A percentile compares a stretch with the other conserved stretches of the same genome.
Evolutionary conservation across 2,329 filamentous ascomycete species (phyloP).

Genomic region (Aspergillus novofumigatus): DNA sequence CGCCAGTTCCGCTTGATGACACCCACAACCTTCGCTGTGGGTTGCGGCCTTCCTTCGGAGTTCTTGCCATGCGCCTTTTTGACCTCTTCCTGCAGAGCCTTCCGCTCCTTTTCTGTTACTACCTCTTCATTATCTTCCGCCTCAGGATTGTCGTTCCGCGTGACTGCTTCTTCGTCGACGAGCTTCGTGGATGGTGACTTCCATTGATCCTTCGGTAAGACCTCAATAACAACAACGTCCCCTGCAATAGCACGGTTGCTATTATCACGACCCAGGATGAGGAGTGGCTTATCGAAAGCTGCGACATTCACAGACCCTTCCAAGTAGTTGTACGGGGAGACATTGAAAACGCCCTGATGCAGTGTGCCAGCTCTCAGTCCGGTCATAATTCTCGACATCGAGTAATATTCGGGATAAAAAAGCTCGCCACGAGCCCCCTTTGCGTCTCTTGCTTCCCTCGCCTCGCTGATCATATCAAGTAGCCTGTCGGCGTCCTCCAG

Average conservation of each 20-base stretch:
- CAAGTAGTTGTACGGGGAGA: conserved; percentile 96
- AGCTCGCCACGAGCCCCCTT: conserved; percentile 64
- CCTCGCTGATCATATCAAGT: conserved; percentile 87
- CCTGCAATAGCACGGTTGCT: conserved; percentile 92
- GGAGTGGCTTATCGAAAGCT: conserved; percentile 80
- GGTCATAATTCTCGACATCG: conserved; percentile 88
- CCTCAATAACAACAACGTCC: conserved; percentile 87
- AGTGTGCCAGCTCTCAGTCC: conserved; percentile 82
- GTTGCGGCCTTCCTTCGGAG: conserved; percentile 74
- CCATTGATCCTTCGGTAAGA: conserved; percentile 93
- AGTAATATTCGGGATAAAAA: conserved; percentile 86
- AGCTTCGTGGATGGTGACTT: conserved; percentile 94
- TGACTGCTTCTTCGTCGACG: conserved; percentile 87
- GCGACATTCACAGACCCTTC: conserved; percentile 89
- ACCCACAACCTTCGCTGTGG: conserved; percentile 87
- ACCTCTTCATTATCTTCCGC: conserved; percentile 68
- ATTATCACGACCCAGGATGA: conserved; percentile 88
- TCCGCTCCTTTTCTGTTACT: conserved; percentile 83
- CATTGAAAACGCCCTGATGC: conserved; percentile 93
- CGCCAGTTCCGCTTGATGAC: conserved; percentile 95
- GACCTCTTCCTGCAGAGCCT: conserved; percentile 85
- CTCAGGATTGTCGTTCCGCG: conserved; percentile 90
- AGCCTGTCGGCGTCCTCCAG: conserved; percentile 80
- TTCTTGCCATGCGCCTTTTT: conserved; percentile 75
- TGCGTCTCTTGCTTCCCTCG: conserved; percentile 62